Evolutionary conservation across 495 filamentous ascomycete species (phyloP).

Genomic region (Penicillium coprophilum): DNA sequence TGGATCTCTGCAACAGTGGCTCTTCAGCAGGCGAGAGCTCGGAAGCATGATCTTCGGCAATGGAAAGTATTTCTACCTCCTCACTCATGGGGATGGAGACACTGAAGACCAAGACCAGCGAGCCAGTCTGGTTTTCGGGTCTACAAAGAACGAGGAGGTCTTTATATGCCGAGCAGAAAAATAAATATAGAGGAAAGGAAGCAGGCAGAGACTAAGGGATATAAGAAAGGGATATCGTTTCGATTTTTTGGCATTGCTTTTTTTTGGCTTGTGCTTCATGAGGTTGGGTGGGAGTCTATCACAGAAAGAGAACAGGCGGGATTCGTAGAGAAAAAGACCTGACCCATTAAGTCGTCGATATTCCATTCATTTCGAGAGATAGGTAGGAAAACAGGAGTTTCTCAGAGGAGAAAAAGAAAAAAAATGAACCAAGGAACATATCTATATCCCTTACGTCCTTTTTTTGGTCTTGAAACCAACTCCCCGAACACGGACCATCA

Average conservation of each 20-base stretch:
- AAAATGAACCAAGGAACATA: constrained; percentile 25
- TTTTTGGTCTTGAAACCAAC: constrained; percentile 27
- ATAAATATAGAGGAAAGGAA: constrained; percentile 6
- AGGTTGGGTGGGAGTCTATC: constrained; percentile 16
- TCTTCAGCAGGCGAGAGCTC: constrained; percentile 75
- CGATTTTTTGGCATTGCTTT: constrained; percentile 17
- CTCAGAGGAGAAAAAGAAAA: constrained; percentile 25
- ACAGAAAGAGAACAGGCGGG: constrained; percentile 18
- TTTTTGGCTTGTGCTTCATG: constrained; percentile 14
- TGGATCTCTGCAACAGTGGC: constrained; percentile 69
- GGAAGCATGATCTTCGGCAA: constrained; percentile 43
- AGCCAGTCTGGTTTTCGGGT: constrained; percentile 22
- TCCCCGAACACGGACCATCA: constrained; percentile 35
- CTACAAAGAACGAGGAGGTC: constrained; percentile 39
- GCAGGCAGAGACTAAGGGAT: constrained; percentile 6
- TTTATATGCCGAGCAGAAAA: constrained; percentile 39
- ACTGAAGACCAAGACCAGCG: constrained; percentile 26
- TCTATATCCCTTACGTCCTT: constrained; percentile 23
- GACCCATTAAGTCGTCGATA: constrained; percentile 35
- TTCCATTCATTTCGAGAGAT: constrained; percentile 39
- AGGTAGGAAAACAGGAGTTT: constrained; percentile 34
- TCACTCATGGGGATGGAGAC: constrained; percentile 39
- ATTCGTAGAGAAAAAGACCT: constrained; percentile 23
- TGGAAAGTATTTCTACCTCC: constrained; percentile 37
- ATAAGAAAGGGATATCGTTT: constrained; percentile 11